phyloP scores from a whole-genome alignment of 257 asterid species.

The Rhazya stricta region DNA sequence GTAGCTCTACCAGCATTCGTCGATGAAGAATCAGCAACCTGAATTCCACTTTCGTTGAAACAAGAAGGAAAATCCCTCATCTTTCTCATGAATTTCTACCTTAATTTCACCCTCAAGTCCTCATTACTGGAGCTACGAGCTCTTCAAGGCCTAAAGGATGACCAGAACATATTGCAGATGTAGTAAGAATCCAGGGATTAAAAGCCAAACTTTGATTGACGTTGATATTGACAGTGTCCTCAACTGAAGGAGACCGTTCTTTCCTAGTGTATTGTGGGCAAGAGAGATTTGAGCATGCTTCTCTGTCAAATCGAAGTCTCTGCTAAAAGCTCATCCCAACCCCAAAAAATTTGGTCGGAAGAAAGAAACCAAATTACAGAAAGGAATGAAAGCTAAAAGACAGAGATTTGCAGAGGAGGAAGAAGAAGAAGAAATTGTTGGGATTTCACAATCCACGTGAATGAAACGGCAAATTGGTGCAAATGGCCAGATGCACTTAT shows the following conservation, averaged over 20 bases:
- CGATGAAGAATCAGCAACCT: slow-evolving; percentile 43
- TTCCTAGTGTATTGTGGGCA: not conserved
- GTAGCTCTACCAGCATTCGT: slow-evolving; percentile 30
- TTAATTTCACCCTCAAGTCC: not conserved
- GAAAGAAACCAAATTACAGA: not conserved
- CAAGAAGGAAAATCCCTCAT: slow-evolving; percentile 85
- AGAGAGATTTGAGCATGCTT: slow-evolving; percentile 9
- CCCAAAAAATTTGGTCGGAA: slow-evolving; percentile 1
- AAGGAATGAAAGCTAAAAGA: slow-evolving; percentile 4
- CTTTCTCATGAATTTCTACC: slow-evolving; percentile 1
- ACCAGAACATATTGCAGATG: not conserved
- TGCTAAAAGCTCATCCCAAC: not conserved
- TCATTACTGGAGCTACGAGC: not conserved
- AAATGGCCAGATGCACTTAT: slow-evolving; percentile 9
- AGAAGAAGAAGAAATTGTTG: not conserved
- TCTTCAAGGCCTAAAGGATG: not conserved
- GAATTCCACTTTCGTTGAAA: slow-evolving; percentile 73
- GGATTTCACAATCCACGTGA: not conserved
- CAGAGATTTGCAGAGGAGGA: not conserved
- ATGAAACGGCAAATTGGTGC: slow-evolving; percentile 13
- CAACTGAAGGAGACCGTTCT: slow-evolving; percentile 15
- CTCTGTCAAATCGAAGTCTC: slow-evolving; percentile 14
- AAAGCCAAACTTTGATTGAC: slow-evolving; percentile 2
- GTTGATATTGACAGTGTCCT: not conserved
- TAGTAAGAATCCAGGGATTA: not conserved